Base-by-base conservation (phyloP, 1,284 basidiomycete species). In the Cryptococcus sp. region DNA sequence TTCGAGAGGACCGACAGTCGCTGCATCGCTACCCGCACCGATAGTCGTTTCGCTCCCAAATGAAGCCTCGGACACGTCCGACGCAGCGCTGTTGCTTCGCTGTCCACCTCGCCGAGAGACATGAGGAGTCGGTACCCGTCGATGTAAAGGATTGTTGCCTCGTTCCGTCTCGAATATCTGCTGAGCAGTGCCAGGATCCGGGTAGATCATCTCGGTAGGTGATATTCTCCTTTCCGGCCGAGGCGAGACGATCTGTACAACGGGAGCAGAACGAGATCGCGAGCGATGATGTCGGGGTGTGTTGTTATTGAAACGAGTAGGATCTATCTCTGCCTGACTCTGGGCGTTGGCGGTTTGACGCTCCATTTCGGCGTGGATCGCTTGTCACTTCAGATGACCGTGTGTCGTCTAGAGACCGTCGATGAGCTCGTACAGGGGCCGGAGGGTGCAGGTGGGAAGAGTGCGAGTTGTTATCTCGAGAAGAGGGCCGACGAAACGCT, bases 61-160 rank as follows among this genome's bases (percentile, higher is more conserved):
- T 22, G 41, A 28, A 10, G 14, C 31, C 11, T 19, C 12, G 12
- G 47, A 48, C 21, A 33, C 21, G n/a, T 36, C 14, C 24, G 24
- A 44, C 11, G 28, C 43, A n/a, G 19, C 22, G 25, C 34, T 41
- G 18, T 31, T 44, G 45, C 18, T 41, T 25, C 26, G 34, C 21
- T 39, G 21, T 31, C 28, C 14, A n/a, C n/a, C n/a, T 31, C 49
- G 35, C 2, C 45, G 19, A 21, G 53, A 51, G 1, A 52, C 49
- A 48, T 62, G 54, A 2, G 65, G 65, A 1, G 60, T 63, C 9
- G 65, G 63, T 9, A 50, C 54, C 36, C 65, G 43, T 16, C 57
- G 53, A 36, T 54, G 49, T 1, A 35, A 12, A 9, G 59, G 52
- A 14, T 56, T 58, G 6, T 36, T 34, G 0, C 43, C 52, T 34